Evolutionary conservation across 768 basidiomycete species (phyloP), one percentile per base, ranked within the genome.

Genomic region (Termitomyces sp.): DNA sequence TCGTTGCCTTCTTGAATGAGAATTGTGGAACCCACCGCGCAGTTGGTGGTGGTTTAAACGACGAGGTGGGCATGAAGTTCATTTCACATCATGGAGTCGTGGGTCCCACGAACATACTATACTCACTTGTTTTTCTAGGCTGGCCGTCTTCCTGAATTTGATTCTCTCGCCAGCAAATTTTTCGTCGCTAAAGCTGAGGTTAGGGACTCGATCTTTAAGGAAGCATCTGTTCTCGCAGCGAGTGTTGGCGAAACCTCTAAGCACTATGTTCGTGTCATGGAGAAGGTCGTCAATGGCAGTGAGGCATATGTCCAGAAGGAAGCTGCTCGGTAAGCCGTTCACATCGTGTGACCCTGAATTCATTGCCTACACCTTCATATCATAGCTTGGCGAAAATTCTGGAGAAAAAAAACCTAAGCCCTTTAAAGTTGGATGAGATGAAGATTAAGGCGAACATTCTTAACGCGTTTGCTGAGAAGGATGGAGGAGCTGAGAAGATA

Each of bases 371-470:
- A 25, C 60, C 59, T 16, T 25, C 37, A 62, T 51, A 27, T 56
- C 53, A 51, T 56, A 93, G 92, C n/a, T 75, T 94, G 59, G 77
- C 77, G 56, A 81, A 82, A 58, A 89, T 96, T 64, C 78, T 95
- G 56, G 72, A 75, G 64, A 96, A 94, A 71, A 85, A 87, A 48
- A 84, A 76, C n/a, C 75, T 98, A 42, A 78, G 88, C 8, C 78
- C 81, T 0, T 72, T 78, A 41, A 98, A 98, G 74, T 73, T 94
- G 42, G 97, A 99, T 67, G 94, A 98, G 74, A 86, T 98, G 67
- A 89, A 91, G 72, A 81, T 90, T 69, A 98, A 96, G 76, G 79
- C 83, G 53, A 98, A 98, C 75, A 82, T 98, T 63, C 80, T 94
- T 47, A 69, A 72, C 16, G 82, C 88, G 0, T 92, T 93, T 59